A percentile compares a stretch with the other conserved stretches of the same genome.
Evolutionary conservation across 2,329 filamentous ascomycete genomes (phyloP).

Genomic region (Paramyrothecium roridum): DNA sequence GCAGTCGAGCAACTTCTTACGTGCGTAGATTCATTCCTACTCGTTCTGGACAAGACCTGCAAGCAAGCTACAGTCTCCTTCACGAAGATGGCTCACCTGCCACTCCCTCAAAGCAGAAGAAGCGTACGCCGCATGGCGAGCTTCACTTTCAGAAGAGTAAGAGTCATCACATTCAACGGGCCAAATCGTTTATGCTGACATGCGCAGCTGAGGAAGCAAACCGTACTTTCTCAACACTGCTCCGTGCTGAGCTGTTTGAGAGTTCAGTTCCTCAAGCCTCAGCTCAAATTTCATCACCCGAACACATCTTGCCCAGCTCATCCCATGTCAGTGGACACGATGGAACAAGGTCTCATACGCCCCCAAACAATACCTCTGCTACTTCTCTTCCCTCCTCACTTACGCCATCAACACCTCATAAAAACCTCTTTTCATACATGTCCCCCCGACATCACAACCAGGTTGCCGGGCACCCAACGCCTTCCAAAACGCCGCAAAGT

Average conservation of each 20-base stretch:
- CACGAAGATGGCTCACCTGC: constrained; percentile 92
- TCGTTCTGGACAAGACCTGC: constrained; percentile 85
- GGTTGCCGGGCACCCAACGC: constrained; percentile 79
- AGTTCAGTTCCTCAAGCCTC: constrained; percentile 80
- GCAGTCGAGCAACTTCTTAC: constrained; percentile 13
- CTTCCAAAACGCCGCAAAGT: constrained; percentile 84
- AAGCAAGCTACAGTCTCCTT: constrained; percentile 87
- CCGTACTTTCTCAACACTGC: constrained; percentile 80
- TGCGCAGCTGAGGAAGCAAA: constrained; percentile 83
- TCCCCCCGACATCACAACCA: constrained; percentile 68
- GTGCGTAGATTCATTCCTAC: constrained; percentile 84
- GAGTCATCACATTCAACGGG: constrained; percentile 17
- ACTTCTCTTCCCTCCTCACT: constrained; percentile 68
- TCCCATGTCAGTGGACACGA: constrained; percentile 56
- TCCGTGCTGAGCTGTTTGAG: constrained; percentile 92
- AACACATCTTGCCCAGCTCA: constrained; percentile 46
- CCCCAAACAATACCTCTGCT: constrained; percentile 63
- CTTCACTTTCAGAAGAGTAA: constrained; percentile 90
- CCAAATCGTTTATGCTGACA: too few species aligned
- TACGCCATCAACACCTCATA: constrained; percentile 93
- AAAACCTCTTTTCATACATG: constrained; percentile 93
- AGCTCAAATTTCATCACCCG: constrained; percentile 59
- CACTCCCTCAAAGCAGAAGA: constrained; percentile 81
- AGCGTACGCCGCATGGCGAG: constrained; percentile 82
- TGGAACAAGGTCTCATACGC: constrained; percentile 74